Percentiles rank a stretch among this genome's conserved stretches.
phyloP scores from a whole-genome alignment of 2,329 filamentous ascomycete species.

The Fusarium robinianum region DNA sequence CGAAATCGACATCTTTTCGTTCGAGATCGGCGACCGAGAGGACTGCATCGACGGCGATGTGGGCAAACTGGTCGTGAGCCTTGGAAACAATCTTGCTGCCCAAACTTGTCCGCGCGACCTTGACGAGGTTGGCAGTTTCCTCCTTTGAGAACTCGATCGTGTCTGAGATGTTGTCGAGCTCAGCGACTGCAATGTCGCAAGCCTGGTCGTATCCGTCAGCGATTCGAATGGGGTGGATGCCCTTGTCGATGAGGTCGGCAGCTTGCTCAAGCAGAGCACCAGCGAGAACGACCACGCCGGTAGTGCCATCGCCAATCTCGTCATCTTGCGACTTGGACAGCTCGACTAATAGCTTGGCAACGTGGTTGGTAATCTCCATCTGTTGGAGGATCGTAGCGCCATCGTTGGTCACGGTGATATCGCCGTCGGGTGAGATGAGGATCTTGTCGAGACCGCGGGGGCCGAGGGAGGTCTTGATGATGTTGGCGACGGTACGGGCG shows the following conservation, averaged over 20 bases:
- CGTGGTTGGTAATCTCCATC: slow-evolving; percentile 99
- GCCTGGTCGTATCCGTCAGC: slow-evolving; percentile 98
- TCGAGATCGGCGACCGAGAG: slow-evolving; percentile 95
- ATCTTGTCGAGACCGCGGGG: slow-evolving; percentile 98
- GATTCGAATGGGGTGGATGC: slow-evolving; percentile 98
- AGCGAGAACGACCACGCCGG: slow-evolving; percentile 93
- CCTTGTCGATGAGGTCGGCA: slow-evolving; percentile 98
- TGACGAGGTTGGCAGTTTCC: slow-evolving; percentile 83
- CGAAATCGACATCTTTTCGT: slow-evolving; percentile 96
- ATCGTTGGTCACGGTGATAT: slow-evolving; percentile 99
- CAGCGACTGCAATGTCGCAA: slow-evolving; percentile 91
- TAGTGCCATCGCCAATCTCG: slow-evolving; percentile 98
- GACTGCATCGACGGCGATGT: slow-evolving; percentile 96
- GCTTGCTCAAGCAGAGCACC: slow-evolving; percentile 95
- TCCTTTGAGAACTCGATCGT: slow-evolving; percentile 82
- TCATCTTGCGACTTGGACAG: slow-evolving; percentile 98
- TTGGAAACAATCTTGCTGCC: slow-evolving; percentile 99
- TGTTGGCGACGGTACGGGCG: slow-evolving; percentile 92
- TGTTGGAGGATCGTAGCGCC: slow-evolving; percentile 95
- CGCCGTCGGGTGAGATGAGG: slow-evolving; percentile 95
- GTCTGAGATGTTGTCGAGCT: slow-evolving; percentile 93
- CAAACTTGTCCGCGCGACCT: slow-evolving; percentile 93
- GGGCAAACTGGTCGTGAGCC: slow-evolving; percentile 95
- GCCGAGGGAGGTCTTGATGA: slow-evolving; percentile 95
- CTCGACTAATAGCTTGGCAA: slow-evolving; percentile 94